Base-by-base conservation (phyloP, 495 filamentous ascomycete species). In the Neurospora discreta region DNA sequence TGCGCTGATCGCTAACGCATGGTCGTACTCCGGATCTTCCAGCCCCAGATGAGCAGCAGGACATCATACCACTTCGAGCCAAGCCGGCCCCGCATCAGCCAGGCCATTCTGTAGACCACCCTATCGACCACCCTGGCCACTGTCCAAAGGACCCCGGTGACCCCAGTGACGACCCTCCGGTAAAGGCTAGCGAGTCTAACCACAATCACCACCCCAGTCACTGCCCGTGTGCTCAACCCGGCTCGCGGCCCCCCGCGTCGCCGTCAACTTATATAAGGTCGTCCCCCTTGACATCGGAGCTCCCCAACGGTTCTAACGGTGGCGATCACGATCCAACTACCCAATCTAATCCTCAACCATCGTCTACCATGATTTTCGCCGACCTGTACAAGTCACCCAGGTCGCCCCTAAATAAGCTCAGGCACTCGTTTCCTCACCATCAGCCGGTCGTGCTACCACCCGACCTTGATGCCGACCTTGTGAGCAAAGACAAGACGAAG, bases 401-500 rank as follows among this genome's bases (percentile, higher is more conserved):
- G 76, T 78, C 79, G 69, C 76, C 79, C 23, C 77, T 85, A 39
- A 81, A 76, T 68, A 83, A 81, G 73, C 73, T 84, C 70, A 79
- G 82, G 38, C 76, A 77, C 70, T 78, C 82, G 13, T 76, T 79
- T 68, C 74, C 79, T 13, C 75, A 80, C 20, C 70, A 75, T 43
- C 46, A 58, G 15, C 23, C 46, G 11, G 39, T 65, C 43, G 67
- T 75, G 46, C 71, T 70, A 33, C 72, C 74, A 3, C 40, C 77
- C 46, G 81, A 86, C 65, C 81, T 86, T 74, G 84, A 87, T 69
- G 83, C 84, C 39, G 86, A 88, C 75, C 81, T 88, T 7, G 74
- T 86, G 44, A 85, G 84, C 73, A 81, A 78, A 72, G 87, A 89
- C 78, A 88, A 87, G 76, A 69, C 77, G 36, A 84, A 82, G 78